These are phyloP conservation scores for Candida gigantensis DNA, from an alignment of 1,139 yeast genomes.

Conservation along the genomic window DNA sequence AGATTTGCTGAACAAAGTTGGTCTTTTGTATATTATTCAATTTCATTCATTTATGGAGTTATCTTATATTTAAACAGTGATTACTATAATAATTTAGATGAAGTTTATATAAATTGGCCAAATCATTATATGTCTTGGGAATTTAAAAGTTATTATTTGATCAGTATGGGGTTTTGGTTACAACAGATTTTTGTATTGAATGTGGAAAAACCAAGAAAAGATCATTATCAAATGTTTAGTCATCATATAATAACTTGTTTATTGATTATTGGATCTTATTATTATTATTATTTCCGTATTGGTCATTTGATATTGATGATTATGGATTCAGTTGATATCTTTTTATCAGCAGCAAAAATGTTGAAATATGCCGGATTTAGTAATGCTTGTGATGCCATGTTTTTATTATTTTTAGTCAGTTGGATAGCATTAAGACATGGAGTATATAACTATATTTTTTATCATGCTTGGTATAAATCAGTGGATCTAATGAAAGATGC, in stretches of 20 bases:
- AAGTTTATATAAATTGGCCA: constrained; percentile 77
- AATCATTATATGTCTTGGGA: constrained; percentile 50
- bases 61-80: constrained; percentile 57
- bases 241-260: constrained; percentile 82
- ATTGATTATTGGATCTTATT: constrained; percentile 71
- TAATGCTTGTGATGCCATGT: constrained; percentile 65
- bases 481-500: constrained; percentile 38
- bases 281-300: constrained; percentile 68
- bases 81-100: constrained; percentile 59
- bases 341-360: constrained; percentile 72
- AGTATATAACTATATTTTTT: constrained; percentile 66
- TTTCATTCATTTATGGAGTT: constrained; percentile 60
- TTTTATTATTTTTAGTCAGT: constrained; percentile 61
- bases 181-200: constrained; percentile 78
- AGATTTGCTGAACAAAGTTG: constrained; percentile 90
- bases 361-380: constrained; percentile 69
- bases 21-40: constrained; percentile 63
- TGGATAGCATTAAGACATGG: constrained; percentile 81
- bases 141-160: constrained; percentile 72
- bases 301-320: constrained; percentile 77
- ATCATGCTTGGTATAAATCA: constrained; percentile 46
- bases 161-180: constrained; percentile 75
- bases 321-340: constrained; percentile 83
- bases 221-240: constrained; percentile 80
- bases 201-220: constrained; percentile 78